phyloP scores from a whole-genome alignment of 2,329 filamentous ascomycete species.

The Fusarium globosum region DNA sequence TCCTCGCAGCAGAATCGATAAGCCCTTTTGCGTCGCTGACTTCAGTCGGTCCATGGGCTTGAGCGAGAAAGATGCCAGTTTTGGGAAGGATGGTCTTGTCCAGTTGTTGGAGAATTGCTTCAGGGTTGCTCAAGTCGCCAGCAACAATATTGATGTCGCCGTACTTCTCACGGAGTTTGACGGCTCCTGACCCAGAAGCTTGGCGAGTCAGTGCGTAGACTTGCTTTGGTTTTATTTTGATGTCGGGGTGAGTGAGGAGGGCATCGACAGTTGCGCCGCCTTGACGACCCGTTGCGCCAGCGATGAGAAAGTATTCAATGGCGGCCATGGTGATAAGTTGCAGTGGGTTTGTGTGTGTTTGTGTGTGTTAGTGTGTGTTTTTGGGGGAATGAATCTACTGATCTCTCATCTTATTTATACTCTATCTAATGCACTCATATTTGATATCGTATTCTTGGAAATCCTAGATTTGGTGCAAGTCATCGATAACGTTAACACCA shows the following conservation, averaged over 20 bases:
- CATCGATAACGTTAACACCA: background rate
- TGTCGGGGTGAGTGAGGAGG: constrained; percentile 43
- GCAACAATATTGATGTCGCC: constrained; percentile 62
- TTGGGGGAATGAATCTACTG: background rate
- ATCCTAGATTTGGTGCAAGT: background rate
- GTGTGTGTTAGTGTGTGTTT: background rate
- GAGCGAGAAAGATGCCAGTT: constrained; percentile 40
- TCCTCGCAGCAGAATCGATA: constrained; percentile 60
- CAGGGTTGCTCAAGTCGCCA: constrained; percentile 63
- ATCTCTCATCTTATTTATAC: background rate
- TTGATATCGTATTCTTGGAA: background rate
- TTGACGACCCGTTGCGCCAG: constrained; percentile 48
- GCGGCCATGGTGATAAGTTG: background rate
- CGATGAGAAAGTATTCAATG: constrained; percentile 36
- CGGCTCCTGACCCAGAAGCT: constrained; percentile 56
- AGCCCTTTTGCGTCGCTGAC: constrained; percentile 62
- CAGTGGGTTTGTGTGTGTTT: too few relatives aligned
- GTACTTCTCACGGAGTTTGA: constrained; percentile 47
- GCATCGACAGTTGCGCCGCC: constrained; percentile 45
- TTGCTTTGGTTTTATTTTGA: constrained; percentile 56
- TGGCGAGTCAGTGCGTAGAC: constrained; percentile 62
- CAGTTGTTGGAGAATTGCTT: constrained; percentile 56
- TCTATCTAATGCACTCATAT: background rate
- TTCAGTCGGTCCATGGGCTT: constrained; percentile 53
- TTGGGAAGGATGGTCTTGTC: constrained; percentile 16